Conservation (phyloP, 768 basidiomycete genomes). For the Auricularia sp. region DNA sequence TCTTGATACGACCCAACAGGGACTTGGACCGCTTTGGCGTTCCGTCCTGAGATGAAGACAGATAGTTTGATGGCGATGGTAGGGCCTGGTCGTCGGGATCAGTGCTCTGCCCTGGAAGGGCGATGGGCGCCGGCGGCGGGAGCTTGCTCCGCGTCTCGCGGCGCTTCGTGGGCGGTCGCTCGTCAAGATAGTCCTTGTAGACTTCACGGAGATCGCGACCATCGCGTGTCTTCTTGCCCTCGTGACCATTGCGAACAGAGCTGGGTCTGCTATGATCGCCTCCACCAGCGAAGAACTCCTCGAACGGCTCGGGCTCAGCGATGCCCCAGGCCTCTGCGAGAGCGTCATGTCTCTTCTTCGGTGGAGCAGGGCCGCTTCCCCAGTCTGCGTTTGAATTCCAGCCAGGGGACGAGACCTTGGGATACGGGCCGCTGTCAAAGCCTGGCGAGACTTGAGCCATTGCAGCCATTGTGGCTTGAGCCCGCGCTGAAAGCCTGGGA, state of each 20-base stretch:
- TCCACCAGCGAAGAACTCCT: slow-evolving; percentile 81
- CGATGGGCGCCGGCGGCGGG: slow-evolving; percentile 78
- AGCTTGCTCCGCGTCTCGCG: slow-evolving; percentile 40
- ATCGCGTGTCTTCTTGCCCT: slow-evolving; percentile 37
- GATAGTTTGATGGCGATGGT: not conserved
- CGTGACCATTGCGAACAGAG: slow-evolving; percentile 60
- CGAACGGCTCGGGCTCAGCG: slow-evolving; percentile 83
- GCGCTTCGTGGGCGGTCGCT: slow-evolving; percentile 16
- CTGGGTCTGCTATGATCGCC: slow-evolving; percentile 41
- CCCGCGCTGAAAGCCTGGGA: slow-evolving; percentile 15
- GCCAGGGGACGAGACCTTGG: not conserved
- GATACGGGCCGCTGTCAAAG: slow-evolving; percentile 10
- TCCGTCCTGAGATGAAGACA: slow-evolving; percentile 20
- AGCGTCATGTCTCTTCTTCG: slow-evolving; percentile 81
- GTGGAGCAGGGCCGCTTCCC: slow-evolving; percentile 20
- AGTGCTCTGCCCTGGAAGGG: slow-evolving; percentile 46
- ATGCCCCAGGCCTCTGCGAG: slow-evolving; percentile 91
- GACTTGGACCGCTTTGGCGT: slow-evolving; percentile 67
- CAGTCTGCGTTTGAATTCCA: not conserved
- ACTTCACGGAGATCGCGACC: slow-evolving; percentile 40
- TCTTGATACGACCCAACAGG: slow-evolving; percentile 79
- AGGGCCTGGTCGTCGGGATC: slow-evolving; percentile 21
- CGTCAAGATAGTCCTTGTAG: slow-evolving; percentile 35
- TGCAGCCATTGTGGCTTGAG: slow-evolving; percentile 8
- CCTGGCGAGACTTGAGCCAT: slow-evolving; percentile 3